These are phyloP conservation scores for Tulasnella sp. DNA, from an alignment of 768 basidiomycete species.

Conservation along the genomic window DNA sequence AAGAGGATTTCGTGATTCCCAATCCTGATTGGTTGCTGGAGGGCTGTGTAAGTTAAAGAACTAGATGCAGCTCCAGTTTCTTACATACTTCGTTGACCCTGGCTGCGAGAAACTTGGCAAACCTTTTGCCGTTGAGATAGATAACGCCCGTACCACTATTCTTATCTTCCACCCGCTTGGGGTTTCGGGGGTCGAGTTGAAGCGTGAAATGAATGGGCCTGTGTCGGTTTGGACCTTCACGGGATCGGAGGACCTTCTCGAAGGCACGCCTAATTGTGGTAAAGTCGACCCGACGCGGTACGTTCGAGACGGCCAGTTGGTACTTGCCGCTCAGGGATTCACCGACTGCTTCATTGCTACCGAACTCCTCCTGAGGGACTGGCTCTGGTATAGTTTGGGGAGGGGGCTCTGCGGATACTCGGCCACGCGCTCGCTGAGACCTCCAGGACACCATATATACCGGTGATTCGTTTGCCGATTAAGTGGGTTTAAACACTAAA, in stretches of 20 bases:
- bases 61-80: neutral
- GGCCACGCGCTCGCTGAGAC: neutral
- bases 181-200: neutral
- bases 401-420: neutral
- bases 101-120: neutral
- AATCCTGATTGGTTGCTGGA: neutral
- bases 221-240: neutral
- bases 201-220: neutral
- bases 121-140: neutral
- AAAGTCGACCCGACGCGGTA: neutral
- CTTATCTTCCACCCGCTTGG: neutral
- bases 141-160: constrained; percentile 15
- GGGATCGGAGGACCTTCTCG: neutral
- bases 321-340: neutral
- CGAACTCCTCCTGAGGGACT: neutral
- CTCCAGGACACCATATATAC: neutral
- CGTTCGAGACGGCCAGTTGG: neutral
- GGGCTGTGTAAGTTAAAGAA: neutral
- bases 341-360: neutral
- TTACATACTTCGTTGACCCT: neutral
- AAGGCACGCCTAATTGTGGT: neutral
- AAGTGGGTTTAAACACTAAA: neutral
- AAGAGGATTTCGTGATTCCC: neutral
- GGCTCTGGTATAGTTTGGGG: neutral
- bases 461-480: neutral